phyloP scores from a whole-genome alignment of 2,329 filamentous ascomycete species.

The Colletotrichum sp. region DNA sequence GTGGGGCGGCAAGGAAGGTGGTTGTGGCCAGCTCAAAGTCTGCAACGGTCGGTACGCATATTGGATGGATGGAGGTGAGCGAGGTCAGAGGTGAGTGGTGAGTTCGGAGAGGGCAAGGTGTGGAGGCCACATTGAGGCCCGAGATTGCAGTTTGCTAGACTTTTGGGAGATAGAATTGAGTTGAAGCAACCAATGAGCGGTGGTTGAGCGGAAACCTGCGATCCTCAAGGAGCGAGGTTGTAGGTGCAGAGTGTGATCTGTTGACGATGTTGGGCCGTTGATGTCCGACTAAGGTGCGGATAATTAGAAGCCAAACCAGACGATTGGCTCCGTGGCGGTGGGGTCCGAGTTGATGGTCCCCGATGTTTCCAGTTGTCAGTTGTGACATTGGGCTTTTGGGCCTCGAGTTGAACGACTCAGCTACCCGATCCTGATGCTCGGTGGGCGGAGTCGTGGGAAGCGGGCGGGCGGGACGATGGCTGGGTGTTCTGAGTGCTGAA shows the following conservation, averaged over 20 bases:
- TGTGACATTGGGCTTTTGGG: neutral
- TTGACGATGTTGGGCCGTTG: constrained; percentile 2
- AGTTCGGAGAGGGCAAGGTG: neutral
- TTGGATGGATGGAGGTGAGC: neutral
- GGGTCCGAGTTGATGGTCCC: neutral
- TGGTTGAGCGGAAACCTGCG: neutral
- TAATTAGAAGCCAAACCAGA: neutral
- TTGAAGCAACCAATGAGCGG: neutral
- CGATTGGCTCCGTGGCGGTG: neutral
- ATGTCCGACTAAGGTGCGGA: constrained; percentile 10
- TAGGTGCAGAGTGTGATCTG: neutral
- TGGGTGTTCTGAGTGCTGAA: neutral
- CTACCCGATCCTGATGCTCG: constrained; percentile 5
- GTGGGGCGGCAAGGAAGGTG: constrained; percentile 2
- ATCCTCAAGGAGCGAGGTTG: neutral
- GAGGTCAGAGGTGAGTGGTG: neutral
- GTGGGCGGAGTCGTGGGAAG: constrained; percentile 16
- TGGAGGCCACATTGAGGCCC: neutral
- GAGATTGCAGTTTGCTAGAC: neutral
- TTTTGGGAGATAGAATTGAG: neutral
- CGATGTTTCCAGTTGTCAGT: neutral
- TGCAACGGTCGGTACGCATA: neutral
- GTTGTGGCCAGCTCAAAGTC: constrained; percentile 1
- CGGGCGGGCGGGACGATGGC: constrained; percentile 7
- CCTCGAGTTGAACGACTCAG: constrained; percentile 12